Conservation (phyloP, 2,329 filamentous ascomycete species). For the Onygenales sp. region DNA sequence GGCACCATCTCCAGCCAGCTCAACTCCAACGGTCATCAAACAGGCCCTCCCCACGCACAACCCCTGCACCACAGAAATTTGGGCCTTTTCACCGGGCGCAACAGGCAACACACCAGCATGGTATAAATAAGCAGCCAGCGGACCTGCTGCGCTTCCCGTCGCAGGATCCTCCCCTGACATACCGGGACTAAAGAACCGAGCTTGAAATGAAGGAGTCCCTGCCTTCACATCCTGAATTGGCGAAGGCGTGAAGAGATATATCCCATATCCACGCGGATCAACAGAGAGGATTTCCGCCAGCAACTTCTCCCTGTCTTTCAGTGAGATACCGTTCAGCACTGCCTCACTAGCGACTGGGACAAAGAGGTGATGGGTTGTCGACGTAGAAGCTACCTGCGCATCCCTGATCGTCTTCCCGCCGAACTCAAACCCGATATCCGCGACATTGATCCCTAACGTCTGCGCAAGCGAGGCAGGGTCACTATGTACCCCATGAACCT, state of each 20-base stretch:
- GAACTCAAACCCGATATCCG: constrained; percentile 6
- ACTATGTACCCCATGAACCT: constrained; percentile 7
- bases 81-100: neutral
- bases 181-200: constrained; percentile 14
- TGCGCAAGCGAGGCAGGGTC: constrained; percentile 5
- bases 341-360: constrained; percentile 9
- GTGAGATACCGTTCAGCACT: constrained; percentile 6
- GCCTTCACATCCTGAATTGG: neutral
- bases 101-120: constrained; percentile 3
- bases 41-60: constrained; percentile 11
- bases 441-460: constrained; percentile 4
- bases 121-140: constrained; percentile 12
- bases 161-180: constrained; percentile 15
- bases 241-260: constrained; percentile 8
- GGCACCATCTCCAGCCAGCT: neutral
- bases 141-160: constrained; percentile 13
- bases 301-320: constrained; percentile 7
- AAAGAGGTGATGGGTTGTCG: constrained; percentile 11
- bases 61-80: constrained; percentile 11
- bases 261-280: constrained; percentile 9
- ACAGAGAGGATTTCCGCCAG: constrained; percentile 6
- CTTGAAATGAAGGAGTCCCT: constrained; percentile 6
- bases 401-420: neutral
- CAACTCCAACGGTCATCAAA: constrained; percentile 9
- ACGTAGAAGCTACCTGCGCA: constrained; percentile 11